Evolutionary conservation across 2,329 filamentous ascomycete genomes (phyloP), one percentile per base, ranked within the genome.

Genomic region (Aureobasidium sp.): DNA sequence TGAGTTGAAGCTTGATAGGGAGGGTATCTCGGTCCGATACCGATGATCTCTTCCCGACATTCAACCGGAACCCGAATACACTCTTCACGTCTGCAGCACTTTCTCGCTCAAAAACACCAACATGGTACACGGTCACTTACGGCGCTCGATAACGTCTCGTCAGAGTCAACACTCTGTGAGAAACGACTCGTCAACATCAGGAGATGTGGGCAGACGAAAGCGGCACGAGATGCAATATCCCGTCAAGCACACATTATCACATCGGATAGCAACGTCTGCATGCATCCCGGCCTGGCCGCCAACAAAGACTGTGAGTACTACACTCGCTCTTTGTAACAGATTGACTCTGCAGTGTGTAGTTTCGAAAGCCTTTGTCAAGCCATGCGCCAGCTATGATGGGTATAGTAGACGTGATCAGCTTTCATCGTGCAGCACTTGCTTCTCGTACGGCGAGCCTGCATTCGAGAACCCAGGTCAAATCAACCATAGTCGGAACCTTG

Each of bases 181-280:
- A 31, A 48, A n/a, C 81, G 4, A 80, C 79, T 24, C 73, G 70
- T 31, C 45, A 48, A 29, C 0, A 17, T 29, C 15, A n/a, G 24
- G 17, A 24, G 14, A 29, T 17, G 29, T 9, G 22, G 24, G 45
- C n/a, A 27, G n/a, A 17, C 6, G 15, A 11, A 29, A 48, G 24
- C 24, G 45, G 45, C 45, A 48, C 45, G 45, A 48, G 45, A 50
- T 19, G 47, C 47, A 50, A 6, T 17, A 14, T 7, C 15, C 47
- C 47, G 29, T n/a, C 17, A 19, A 50, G 49, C 49, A 52, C 37
- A 35, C 50, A 42, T 40, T 40, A 42, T 54, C 50, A 54, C 50
- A 54, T 14, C 50, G 50, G 50, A 42, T 42, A 54, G 22, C 37
- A 24, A 54, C 50, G 29, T 42, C 37, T 42, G 35, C 50, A 54